Evolutionary conservation across 257 asterid genomes (phyloP).

Genomic region (Solanum chmielewskii): DNA sequence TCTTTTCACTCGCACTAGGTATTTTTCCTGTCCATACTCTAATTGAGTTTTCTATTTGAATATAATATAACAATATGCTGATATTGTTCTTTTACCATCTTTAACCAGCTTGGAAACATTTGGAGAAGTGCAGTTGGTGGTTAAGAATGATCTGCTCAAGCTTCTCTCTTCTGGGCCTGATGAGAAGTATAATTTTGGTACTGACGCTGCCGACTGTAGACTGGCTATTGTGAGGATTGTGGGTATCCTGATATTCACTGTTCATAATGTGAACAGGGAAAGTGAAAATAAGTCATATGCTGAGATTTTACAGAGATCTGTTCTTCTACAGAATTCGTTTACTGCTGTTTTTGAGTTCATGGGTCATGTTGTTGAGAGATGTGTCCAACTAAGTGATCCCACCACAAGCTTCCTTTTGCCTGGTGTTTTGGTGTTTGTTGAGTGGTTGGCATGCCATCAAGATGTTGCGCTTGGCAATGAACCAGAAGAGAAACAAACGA

Average conservation of each 20-base stretch:
- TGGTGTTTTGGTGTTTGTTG: slow-evolving; percentile 82
- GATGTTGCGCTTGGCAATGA: slow-evolving; percentile 71
- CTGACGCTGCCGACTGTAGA: slow-evolving; percentile 56
- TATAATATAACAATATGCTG: neutral
- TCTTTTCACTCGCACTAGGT: slow-evolving; percentile 93
- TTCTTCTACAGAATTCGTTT: slow-evolving; percentile 71
- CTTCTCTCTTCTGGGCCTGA: slow-evolving; percentile 69
- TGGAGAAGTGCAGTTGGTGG: slow-evolving; percentile 57
- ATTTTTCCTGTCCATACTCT: slow-evolving; percentile 6
- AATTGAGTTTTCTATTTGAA: neutral
- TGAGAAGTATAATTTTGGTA: slow-evolving; percentile 58
- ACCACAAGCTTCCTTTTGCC: slow-evolving; percentile 70
- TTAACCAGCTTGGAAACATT: slow-evolving; percentile 79
- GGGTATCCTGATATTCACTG: slow-evolving; percentile 70
- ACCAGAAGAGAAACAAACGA: slow-evolving; percentile 62
- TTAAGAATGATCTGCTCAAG: slow-evolving; percentile 49
- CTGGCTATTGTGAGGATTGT: slow-evolving; percentile 62
- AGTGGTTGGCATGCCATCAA: slow-evolving; percentile 81
- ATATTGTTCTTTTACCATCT: slow-evolving; percentile 4
- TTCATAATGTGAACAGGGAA: slow-evolving; percentile 71
- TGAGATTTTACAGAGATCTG: slow-evolving; percentile 85
- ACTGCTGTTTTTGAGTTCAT: slow-evolving; percentile 71
- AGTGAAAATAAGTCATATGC: slow-evolving; percentile 81
- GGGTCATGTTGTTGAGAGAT: slow-evolving; percentile 70
- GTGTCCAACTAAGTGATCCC: slow-evolving; percentile 69